Base-by-base conservation (phyloP, 257 asterid genomes). In the Solanum sparsipilum region DNA sequence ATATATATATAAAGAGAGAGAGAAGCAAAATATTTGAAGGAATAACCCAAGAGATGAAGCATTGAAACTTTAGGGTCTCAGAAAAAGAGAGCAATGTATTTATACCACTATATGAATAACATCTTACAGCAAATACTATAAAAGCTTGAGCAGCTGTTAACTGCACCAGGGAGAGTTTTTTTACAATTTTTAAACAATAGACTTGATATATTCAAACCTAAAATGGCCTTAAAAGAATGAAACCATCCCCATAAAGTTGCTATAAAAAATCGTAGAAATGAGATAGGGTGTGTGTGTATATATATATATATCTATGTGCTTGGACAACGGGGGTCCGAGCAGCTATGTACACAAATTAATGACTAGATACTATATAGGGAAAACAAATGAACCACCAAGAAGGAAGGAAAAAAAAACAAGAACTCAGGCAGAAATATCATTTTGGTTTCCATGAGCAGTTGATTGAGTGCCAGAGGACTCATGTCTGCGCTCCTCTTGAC, bases 401-500 rank as follows among this genome's bases (percentile, higher is more conserved):
- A 68, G 23, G 70, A 35, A 68, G 23, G 29, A 1, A 7, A 27
- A 41, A 39, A 10, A 20, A 38, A 25, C 48, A 7, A 41, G 32
- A 84, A 63, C 31, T 35, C 56, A 84, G 58, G 75, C 21, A 63
- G 34, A 25, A 34, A 8, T 35, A 58, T 84, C 81, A 70, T 89
- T 88, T 89, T 84, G 90, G 34, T 89, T 89, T 18, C 48, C 87
- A 41, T 88, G 88, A 84, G 88, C 90, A 84, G 84, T 81, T 63
- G 65, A 87, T 85, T n/a, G 36, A 63, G 75, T 39, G 87, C 35
- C 41, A 82, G 36, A 86, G 27, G 90, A 87, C 36, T 71, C 89
- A 63, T 84, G 79, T 31, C 85, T 88, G 85, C 75, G 79, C 70
- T 85, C 86, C 67, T 84, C 89, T 38, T 44, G 85, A 83, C 56